Conservation (phyloP, 345 rosid species). For the Alliaria petiolata region DNA sequence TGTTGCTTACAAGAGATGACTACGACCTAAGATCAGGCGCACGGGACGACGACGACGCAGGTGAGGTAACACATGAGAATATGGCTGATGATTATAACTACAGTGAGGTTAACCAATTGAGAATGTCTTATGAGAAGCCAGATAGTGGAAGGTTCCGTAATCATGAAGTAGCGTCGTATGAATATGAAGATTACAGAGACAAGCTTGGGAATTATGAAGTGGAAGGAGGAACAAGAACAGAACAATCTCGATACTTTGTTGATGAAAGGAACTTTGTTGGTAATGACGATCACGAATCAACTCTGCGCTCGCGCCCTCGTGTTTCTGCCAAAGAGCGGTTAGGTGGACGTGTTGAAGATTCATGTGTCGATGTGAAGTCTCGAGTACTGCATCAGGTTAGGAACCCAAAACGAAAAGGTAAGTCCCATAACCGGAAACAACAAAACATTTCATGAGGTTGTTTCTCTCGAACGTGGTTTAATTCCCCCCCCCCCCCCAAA, state of each 20-base stretch:
- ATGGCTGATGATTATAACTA: neutral
- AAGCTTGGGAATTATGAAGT: neutral
- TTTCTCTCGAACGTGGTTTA: neutral
- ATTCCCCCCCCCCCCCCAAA: no score
- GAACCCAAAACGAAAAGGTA: neutral
- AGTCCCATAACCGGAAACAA: neutral
- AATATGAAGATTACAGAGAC: neutral
- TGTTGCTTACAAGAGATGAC: no score
- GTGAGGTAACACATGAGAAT: no score
- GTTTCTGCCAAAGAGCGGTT: neutral
- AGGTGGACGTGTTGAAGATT: slow-evolving; percentile 1
- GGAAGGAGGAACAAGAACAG: neutral
- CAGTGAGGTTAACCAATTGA: neutral
- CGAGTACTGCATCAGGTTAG: neutral
- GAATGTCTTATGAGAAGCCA: neutral
- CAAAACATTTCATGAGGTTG: neutral
- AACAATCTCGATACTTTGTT: neutral
- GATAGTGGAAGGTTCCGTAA: neutral
- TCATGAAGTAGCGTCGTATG: no score
- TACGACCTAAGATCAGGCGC: neutral
- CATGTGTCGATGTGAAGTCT: neutral
- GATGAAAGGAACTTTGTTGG: neutral
- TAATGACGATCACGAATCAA: neutral
- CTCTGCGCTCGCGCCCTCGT: neutral
- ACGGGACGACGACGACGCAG: neutral